phyloP scores from a whole-genome alignment of 768 basidiomycete species.

The Mycena kentingensis region DNA sequence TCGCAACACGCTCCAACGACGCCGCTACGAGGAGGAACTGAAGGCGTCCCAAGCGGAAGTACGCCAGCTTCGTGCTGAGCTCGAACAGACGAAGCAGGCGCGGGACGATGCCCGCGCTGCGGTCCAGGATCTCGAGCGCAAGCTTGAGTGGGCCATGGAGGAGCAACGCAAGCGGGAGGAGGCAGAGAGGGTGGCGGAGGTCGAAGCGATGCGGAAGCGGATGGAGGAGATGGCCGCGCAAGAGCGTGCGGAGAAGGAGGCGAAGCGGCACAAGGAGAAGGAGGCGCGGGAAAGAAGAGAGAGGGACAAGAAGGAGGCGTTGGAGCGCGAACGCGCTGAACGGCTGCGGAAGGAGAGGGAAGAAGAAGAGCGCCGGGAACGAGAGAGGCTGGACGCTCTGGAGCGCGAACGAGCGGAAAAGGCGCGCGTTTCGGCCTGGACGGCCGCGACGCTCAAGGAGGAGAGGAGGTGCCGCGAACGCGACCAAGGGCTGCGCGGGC shows the following conservation, averaged over 20 bases:
- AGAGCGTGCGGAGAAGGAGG: neutral
- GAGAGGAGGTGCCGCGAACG: constrained; percentile 8
- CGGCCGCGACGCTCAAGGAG: constrained; percentile 2
- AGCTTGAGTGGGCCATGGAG: neutral
- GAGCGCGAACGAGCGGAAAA: constrained; percentile 1
- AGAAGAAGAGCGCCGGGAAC: neutral
- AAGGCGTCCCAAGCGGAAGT: no score
- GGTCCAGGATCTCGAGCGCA: neutral
- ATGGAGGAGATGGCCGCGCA: constrained; percentile 7
- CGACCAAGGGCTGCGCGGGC: constrained; percentile 1
- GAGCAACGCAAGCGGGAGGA: constrained; percentile 1
- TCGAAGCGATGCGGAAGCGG: constrained; percentile 9
- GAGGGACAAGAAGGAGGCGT: constrained; percentile 12
- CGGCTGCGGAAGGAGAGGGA: constrained; percentile 10
- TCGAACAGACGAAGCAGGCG: no score
- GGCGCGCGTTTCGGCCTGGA: neutral
- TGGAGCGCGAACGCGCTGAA: neutral
- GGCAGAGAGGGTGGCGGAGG: constrained; percentile 3
- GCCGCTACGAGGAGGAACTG: no score
- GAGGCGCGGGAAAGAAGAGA: constrained; percentile 3
- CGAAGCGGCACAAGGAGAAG: constrained; percentile 2
- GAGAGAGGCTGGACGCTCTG: no score
- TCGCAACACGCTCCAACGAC: no score
- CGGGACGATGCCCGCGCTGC: no score
- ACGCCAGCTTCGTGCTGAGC: no score